Evolutionary conservation across 805 yeast genomes (phyloP).

Genomic region (Cyberlindnera nakhonratchasimensis): DNA sequence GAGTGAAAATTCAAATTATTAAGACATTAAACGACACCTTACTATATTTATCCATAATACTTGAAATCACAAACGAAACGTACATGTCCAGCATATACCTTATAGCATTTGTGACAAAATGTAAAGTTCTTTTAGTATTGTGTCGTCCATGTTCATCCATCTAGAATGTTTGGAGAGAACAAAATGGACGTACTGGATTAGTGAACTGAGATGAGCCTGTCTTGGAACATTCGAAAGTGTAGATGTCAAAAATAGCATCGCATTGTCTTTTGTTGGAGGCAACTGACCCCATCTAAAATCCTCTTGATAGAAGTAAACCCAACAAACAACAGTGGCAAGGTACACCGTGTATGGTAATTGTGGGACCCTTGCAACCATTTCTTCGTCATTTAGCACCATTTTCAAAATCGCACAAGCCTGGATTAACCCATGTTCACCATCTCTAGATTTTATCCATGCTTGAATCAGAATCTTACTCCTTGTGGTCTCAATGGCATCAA

Average conservation of each 20-base stretch:
- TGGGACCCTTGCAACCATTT: conserved; percentile 24
- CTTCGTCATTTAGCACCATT: conserved; percentile 25
- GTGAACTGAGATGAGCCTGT: background rate
- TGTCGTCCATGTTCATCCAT: conserved; percentile 7
- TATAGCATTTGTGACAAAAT: conserved; percentile 3
- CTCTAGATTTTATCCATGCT: conserved; percentile 29
- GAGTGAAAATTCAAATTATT: too few relatives aligned
- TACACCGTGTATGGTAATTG: conserved; percentile 25
- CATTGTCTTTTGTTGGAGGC: conserved; percentile 5
- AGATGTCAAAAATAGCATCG: conserved; percentile 3
- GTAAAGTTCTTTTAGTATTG: conserved; percentile 7
- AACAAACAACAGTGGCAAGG: conserved; percentile 20
- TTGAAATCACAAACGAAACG: too few relatives aligned
- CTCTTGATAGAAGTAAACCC: conserved; percentile 18
- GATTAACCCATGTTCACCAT: conserved; percentile 27
- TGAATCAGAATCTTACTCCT: conserved; percentile 11
- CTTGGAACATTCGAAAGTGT: background rate
- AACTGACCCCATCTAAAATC: background rate
- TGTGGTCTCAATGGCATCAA: conserved; percentile 15
- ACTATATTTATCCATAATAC: too few relatives aligned
- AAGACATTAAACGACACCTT: too few relatives aligned
- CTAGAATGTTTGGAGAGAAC: conserved; percentile 5
- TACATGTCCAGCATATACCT: too few relatives aligned
- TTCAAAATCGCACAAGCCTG: conserved; percentile 31
- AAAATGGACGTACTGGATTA: conserved; percentile 1